Evolutionary conservation across 2,329 filamentous ascomycete species (phyloP).

Genomic region (Davidsoniella eucalypti): DNA sequence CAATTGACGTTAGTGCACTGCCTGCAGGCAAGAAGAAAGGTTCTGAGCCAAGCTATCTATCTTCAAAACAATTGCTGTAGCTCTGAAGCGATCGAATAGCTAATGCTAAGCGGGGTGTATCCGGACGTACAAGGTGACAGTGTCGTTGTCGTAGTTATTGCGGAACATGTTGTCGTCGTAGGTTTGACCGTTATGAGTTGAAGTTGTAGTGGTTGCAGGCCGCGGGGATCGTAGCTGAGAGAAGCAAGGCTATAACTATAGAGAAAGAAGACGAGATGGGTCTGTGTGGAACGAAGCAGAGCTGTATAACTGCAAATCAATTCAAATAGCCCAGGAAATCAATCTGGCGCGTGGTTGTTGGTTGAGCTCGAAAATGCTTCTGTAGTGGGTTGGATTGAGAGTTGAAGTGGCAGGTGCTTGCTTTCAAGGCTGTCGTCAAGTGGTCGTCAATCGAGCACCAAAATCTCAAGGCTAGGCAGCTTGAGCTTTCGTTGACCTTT

Average conservation of each 20-base stretch:
- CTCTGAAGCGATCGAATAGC: neutral
- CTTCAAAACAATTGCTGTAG: neutral
- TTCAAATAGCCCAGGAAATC: neutral
- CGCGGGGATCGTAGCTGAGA: neutral
- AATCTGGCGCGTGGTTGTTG: neutral
- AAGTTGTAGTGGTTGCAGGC: neutral
- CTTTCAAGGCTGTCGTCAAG: conserved; percentile 8
- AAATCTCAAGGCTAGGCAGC: conserved; percentile 11
- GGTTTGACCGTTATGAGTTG: neutral
- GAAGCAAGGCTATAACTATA: conserved; percentile 1
- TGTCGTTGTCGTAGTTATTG: conserved; percentile 99
- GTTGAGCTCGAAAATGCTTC: too few species aligned
- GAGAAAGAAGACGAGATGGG: neutral
- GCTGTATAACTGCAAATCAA: neutral
- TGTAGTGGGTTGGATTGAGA: neutral
- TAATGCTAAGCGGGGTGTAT: neutral
- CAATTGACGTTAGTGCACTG: conserved; percentile 13
- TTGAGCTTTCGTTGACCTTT: conserved; percentile 11
- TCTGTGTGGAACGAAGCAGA: neutral
- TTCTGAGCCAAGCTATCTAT: too few species aligned
- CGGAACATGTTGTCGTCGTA: conserved; percentile 62
- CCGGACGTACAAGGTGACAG: conserved; percentile 80
- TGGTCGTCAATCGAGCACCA: conserved; percentile 4
- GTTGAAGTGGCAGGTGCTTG: neutral
- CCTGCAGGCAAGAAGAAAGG: too few species aligned